Conservation (phyloP, 139 green algal genomes). For the Chlorella sp. region DNA sequence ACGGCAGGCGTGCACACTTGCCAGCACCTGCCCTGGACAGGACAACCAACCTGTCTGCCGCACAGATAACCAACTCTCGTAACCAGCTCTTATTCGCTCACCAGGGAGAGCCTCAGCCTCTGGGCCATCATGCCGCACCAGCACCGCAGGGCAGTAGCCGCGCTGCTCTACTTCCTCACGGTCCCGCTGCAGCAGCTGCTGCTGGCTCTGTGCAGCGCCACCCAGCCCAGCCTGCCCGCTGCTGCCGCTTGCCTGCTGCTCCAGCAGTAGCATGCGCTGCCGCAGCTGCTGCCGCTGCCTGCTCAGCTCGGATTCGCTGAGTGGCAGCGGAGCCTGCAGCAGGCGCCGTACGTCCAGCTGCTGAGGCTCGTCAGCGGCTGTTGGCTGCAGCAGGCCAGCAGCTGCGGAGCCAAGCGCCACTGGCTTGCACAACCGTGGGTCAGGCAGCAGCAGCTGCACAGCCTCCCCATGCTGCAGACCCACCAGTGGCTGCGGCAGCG, state of each 20-base stretch:
- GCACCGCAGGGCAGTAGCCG: slow-evolving; percentile 20
- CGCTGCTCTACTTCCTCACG: not conserved
- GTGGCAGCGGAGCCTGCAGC: not conserved
- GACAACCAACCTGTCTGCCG: too few relatives aligned
- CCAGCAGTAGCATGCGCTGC: slow-evolving; percentile 20
- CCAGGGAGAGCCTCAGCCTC: not conserved
- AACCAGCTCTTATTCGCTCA: not conserved
- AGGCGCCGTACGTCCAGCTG: not conserved
- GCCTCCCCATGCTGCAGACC: slow-evolving; percentile 8
- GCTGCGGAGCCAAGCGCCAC: slow-evolving; percentile 16
- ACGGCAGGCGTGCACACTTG: too few relatives aligned
- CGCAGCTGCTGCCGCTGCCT: slow-evolving; percentile 5
- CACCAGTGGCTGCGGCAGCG: not conserved
- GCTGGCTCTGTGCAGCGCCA: not conserved
- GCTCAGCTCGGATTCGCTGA: slow-evolving; percentile 8
- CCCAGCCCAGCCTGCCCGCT: not conserved
- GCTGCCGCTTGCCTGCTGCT: not conserved
- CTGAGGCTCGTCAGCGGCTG: not conserved
- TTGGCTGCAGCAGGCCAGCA: slow-evolving; percentile 2
- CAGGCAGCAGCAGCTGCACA: not conserved
- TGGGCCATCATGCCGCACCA: slow-evolving; percentile 25
- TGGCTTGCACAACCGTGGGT: slow-evolving; percentile 35
- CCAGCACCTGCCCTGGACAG: too few relatives aligned
- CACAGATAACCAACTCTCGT: too few relatives aligned
- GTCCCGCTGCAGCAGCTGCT: not conserved